Conservation (phyloP, 176 grass and related monocot species). For the Saccharum spontaneum region DNA sequence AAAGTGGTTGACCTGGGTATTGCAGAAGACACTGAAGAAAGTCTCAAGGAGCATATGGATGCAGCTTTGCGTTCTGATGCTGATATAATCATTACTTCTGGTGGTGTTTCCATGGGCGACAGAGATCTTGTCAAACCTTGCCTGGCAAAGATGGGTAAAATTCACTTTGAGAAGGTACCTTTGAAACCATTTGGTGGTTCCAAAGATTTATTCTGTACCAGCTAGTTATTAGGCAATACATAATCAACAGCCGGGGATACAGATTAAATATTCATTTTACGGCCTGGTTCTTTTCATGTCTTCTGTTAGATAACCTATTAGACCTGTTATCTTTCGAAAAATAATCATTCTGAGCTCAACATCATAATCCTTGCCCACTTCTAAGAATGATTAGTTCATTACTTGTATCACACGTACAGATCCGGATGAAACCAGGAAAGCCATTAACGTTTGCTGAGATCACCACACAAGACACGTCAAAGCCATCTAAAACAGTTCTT, state of each 20-base stretch:
- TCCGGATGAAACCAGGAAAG: conserved; percentile 91
- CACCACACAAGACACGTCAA: conserved; percentile 36
- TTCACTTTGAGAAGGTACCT: conserved; percentile 24
- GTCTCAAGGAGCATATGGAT: conserved; percentile 64
- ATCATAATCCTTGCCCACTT: neutral
- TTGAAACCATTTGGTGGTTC: neutral
- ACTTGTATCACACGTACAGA: conserved; percentile 39
- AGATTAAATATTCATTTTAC: neutral
- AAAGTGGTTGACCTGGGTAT: conserved; percentile 88
- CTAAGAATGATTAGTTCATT: conserved; percentile 20
- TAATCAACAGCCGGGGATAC: neutral
- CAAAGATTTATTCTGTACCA: neutral
- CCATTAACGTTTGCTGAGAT: conserved; percentile 86
- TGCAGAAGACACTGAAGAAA: conserved; percentile 80
- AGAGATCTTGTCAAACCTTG: conserved; percentile 96
- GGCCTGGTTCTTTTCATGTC: neutral
- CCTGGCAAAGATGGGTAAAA: conserved; percentile 19
- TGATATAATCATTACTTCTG: conserved; percentile 88
- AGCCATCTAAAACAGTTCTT: conserved; percentile 60
- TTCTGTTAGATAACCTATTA: neutral
- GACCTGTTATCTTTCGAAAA: conserved; percentile 1
- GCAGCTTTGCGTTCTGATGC: conserved; percentile 60
- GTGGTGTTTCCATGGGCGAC: conserved; percentile 96
- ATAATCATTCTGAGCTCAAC: neutral
- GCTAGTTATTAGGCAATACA: neutral